Base-by-base conservation (phyloP, 2,329 filamentous ascomycete genomes). In the Diplodia seriata region DNA sequence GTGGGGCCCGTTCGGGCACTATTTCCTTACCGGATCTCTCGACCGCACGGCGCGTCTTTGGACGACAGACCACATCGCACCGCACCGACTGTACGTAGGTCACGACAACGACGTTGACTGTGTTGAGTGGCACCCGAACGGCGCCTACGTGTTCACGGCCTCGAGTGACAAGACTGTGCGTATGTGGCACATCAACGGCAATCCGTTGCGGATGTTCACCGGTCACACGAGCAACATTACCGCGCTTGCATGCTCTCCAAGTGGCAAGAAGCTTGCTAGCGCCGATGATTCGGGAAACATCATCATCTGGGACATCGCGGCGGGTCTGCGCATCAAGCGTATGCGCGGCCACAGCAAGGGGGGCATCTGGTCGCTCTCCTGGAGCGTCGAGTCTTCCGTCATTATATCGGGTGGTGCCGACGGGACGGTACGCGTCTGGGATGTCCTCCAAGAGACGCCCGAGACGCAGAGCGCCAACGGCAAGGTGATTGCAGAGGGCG, bases 181-280 rank as follows among this genome's bases (percentile, higher is more conserved):
- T 36, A 98, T 99, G 94, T 99, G 95, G 95, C 90, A 93, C 11
- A 87, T 97, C n/a, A 94, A 91, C 9, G 95, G 95, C 33, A 89
- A 90, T 70, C 93, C 93, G 43, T 92, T 97, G 5, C 91, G 95
- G 31, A 88, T 98, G 74, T 97, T 98, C 76, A 93, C 92, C 0
- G 95, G 95, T 1, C 95, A 99, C 76, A 91, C 89, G 0, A 93
- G 95, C 61, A 92, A 93, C 74, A 89, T 98, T 76, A 96, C 91
- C 15, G 87, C 93, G 0, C 82, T 98, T 31, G 88, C 94, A 71
- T 97, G 93, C 74, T 90, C 92, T 26, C 93, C 92, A 1, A 93
- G 93, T 74, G 95, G 95, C 71, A 94, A 92, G 77, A 89, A 94
- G 36, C 84, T 99, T n/a, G 95, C 95, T 9, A 96, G 92, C 66